Base-by-base conservation (phyloP, 2,329 filamentous ascomycete species). In the Colletotrichum tropicicola region DNA sequence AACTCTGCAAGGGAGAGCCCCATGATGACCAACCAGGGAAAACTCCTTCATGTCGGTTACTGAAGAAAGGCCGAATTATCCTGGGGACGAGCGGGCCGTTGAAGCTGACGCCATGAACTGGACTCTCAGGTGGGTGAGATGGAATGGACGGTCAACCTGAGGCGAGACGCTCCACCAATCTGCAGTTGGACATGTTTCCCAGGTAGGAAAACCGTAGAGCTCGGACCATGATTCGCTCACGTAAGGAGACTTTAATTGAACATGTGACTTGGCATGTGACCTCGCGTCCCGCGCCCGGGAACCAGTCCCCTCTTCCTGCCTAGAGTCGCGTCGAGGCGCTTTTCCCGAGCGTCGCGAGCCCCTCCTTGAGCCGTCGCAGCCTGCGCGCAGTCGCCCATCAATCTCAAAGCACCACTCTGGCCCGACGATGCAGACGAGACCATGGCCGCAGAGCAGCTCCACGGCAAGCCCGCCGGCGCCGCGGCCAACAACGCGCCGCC, bases 401-500 rank as follows among this genome's bases (percentile, higher is more conserved):
- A 9, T 25, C 23, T 19, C 21, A 19, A 25, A 57, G 19, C 10
- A 13, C 53, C 6, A 5, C 30, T 27, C 3, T 19, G 15, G 27
- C 9, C 49, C 27, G 54, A 54, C 53, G 39, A 68, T 62, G 58
- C 35, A 13, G 32, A 65, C 35, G 27, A 41, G 15, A 32, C 12
- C 49, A 68, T 68, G 67, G 52, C 65, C 13, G 39, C 63, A 48
- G 53, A 63, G n/a, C 28, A 63, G 35, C 28, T 64, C 12, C n/a
- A 56, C 59, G 61, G 60, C 60, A 56, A 52, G 49, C 49, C 54
- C 8, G 60, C 61, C 43, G 65, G 54, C 47, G 55, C 67, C 28
- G 49, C 57, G 37, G 45, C 64, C 56, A 73, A 64, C 56, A 73
- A 64, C 9, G 80, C 82, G 47, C 88, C 89, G 47, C 88, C 89